Evolutionary conservation across 495 filamentous ascomycete species (phyloP).

Genomic region (Tetracladium setigerum): DNA sequence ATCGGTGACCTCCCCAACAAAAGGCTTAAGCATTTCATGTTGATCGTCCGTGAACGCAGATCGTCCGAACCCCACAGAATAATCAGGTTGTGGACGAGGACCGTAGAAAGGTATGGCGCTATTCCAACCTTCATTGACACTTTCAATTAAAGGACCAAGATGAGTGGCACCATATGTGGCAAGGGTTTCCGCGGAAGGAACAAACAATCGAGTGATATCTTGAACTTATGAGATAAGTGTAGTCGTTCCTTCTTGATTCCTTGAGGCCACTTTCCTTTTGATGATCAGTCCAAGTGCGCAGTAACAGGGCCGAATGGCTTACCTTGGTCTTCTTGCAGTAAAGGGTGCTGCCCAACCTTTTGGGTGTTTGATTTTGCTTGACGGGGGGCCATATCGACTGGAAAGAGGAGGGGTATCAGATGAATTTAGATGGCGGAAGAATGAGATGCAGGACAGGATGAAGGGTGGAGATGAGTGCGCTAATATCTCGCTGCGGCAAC

Average conservation of each 20-base stretch:
- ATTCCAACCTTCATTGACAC: slow-evolving; percentile 36
- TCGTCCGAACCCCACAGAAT: slow-evolving; percentile 33
- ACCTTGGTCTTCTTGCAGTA: slow-evolving; percentile 12
- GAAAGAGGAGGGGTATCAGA: slow-evolving; percentile 15
- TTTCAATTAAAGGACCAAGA: slow-evolving; percentile 31
- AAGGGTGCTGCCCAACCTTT: slow-evolving; percentile 16
- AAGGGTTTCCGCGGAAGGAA: slow-evolving; percentile 29
- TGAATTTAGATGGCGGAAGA: slow-evolving; percentile 15
- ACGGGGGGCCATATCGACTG: slow-evolving; percentile 21
- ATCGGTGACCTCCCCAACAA: slow-evolving; percentile 23
- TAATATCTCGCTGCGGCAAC: no score
- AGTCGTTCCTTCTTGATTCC: slow-evolving; percentile 17
- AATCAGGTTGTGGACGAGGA: slow-evolving; percentile 35
- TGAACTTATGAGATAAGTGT: slow-evolving; percentile 18
- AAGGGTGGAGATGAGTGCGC: not conserved
- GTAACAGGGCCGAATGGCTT: slow-evolving; percentile 5
- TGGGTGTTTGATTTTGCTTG: slow-evolving; percentile 18
- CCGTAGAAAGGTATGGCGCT: slow-evolving; percentile 26
- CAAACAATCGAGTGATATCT: slow-evolving; percentile 32
- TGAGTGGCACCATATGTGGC: slow-evolving; percentile 20
- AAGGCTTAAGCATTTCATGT: slow-evolving; percentile 30
- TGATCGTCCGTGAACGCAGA: slow-evolving; percentile 33
- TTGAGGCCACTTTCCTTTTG: slow-evolving; percentile 7
- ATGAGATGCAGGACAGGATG: not conserved
- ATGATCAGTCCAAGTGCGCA: slow-evolving; percentile 12